Percentiles rank a stretch among this genome's conserved stretches.
These are phyloP conservation scores for Lasiosphaeria hispida DNA, from an alignment of 495 filamentous ascomycete genomes.

Conservation along the genomic window DNA sequence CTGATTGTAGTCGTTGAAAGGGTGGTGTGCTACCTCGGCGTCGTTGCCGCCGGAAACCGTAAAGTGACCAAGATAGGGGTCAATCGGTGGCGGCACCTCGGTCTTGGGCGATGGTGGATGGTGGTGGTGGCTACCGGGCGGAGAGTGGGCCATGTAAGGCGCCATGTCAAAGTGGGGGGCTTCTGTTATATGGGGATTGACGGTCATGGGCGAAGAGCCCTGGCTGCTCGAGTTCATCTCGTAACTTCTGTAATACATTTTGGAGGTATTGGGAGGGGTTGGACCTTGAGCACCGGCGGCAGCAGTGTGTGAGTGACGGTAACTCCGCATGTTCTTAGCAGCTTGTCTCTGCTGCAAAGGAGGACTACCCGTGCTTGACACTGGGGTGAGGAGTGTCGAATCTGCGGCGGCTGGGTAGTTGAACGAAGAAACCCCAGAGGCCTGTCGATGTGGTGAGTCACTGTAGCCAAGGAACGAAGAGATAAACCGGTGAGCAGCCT, in stretches of 20 bases:
- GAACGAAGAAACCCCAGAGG: conserved; percentile 42
- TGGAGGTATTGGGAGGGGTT: conserved; percentile 44
- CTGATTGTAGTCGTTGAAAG: conserved; percentile 21
- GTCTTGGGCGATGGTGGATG: conserved; percentile 30
- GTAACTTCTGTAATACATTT: conserved; percentile 39
- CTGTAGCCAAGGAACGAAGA: background rate
- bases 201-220: conserved; percentile 36
- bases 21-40: conserved; percentile 27
- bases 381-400: conserved; percentile 45
- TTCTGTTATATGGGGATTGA: conserved; percentile 30
- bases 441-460: conserved; percentile 19
- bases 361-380: conserved; percentile 44
- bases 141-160: conserved; percentile 29
- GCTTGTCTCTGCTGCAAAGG: conserved; percentile 38
- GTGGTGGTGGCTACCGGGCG: conserved; percentile 27
- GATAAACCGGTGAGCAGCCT: background rate
- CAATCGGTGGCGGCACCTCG: conserved; percentile 31
- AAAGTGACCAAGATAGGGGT: conserved; percentile 32
- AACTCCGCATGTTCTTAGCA: conserved; percentile 35
- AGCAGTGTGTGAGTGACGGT: conserved; percentile 27
- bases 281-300: conserved; percentile 38
- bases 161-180: conserved; percentile 30
- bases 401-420: conserved; percentile 44
- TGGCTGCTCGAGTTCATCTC: conserved; percentile 32
- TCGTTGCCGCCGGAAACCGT: conserved; percentile 30